Base-by-base conservation (phyloP, 164 flowering plant species). In the Pachysandra terminalis region DNA sequence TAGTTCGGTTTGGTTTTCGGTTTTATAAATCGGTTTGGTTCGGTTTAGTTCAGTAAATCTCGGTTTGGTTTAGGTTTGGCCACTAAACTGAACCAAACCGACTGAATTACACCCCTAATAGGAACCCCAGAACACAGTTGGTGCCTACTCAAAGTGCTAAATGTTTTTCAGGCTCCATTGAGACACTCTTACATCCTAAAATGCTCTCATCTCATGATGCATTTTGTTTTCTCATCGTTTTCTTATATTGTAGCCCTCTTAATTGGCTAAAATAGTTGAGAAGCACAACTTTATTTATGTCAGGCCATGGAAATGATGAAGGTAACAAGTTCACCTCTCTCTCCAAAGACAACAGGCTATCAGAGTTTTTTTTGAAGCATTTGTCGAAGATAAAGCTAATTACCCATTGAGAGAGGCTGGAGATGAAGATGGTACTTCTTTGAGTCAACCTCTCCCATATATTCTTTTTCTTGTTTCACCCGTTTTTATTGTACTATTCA, bases 271-370 rank as follows among this genome's bases (percentile, higher is more conserved):
- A 24, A 7, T 26, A 1, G 10, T 24, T 26, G 16, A 1, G 3
- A 13, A 58, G n/a, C 40, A 26, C 13, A 10, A 27, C 26, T 71
- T 25, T 55, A 60, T 62, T 63, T 23, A 26, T 71, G 35, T 48
- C 81, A 93, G 98, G 98, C 98, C 70, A 91, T 88, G 96, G 93
- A 88, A 70, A 84, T 85, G 84, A 74, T 93, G 96, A 93, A 86
- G 82, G 75, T 91, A 41, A 82, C 52, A 2, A 77, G 82, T 56
- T 77, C 87, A 23, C 65, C 75, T 16, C 37, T 23, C 52, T 37
- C 81, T 53, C 28, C 74, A 19, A 77, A 57, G 19, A 76, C 79
- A 79, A 74, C 72, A 2, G 89, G 80, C 51, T 91, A 83, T 79
- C 81, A 81, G n/a, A 76, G 78, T 76, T 56, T 91, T 79, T 77